Evolutionary conservation across 331 rosid species (phyloP).

Genomic region (Malus hybrid): DNA sequence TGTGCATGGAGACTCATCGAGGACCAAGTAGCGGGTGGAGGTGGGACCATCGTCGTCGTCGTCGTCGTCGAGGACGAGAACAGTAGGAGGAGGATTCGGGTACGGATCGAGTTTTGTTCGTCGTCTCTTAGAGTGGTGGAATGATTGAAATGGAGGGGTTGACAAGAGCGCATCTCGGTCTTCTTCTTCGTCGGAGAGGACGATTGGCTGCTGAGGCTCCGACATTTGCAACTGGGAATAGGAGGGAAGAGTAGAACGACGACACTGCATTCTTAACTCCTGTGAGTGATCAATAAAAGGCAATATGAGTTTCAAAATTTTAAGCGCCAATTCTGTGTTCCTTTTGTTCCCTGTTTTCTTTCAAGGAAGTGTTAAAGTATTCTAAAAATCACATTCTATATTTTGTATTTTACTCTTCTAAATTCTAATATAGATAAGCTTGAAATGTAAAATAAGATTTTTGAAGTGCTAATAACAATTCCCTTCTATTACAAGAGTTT

Average conservation of each 20-base stretch:
- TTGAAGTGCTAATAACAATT: no score
- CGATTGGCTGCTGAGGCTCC: background rate
- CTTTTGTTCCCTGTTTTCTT: no score
- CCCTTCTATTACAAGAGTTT: no score
- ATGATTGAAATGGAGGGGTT: background rate
- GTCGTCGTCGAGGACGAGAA: constrained; percentile 1
- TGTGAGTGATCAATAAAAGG: background rate
- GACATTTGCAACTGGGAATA: background rate
- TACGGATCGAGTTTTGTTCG: background rate
- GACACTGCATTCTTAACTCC: background rate
- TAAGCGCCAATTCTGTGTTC: background rate
- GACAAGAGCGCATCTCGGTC: background rate
- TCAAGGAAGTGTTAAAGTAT: no score
- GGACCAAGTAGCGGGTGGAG: background rate
- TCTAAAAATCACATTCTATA: no score
- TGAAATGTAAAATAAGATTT: no score
- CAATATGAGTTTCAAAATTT: background rate
- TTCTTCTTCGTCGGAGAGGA: constrained; percentile 9
- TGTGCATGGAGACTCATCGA: background rate
- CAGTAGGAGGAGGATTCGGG: background rate
- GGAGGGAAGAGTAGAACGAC: background rate
- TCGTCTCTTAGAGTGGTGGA: background rate
- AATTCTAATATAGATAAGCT: no score
- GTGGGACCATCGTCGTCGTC: no score
- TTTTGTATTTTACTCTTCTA: no score